Base-by-base conservation (phyloP, 345 rosid genomes). In the Pugionium dolabratum region DNA sequence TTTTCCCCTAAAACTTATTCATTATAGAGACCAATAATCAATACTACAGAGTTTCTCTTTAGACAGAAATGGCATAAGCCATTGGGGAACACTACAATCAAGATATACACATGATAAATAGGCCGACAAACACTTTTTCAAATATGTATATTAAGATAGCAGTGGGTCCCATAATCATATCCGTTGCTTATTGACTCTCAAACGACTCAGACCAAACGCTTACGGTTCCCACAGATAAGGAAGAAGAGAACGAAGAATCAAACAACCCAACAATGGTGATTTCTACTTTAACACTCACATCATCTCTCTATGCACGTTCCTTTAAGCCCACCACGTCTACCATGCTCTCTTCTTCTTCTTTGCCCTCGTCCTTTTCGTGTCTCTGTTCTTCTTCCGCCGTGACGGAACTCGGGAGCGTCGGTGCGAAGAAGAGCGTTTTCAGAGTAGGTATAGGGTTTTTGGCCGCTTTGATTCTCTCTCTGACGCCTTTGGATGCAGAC, bases 361-460 rank as follows among this genome's bases (percentile, higher is more conserved):
- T 52, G 11, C 62, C 76, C 25, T 54, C 69, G 18, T 59, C 72
- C 27, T 53, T 72, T 41, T 73, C 72, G 11, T 74, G 74, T n/a
- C 76, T 75, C 45, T 71, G 80, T 67, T 71, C 74, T 36, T 76
- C 71, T 39, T 56, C 78, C 18, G 18, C 18, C 18, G 18, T 18
- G 71, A 9, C 56, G 44, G 43, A 64, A 52, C 69, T 62, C 39
- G 30, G 69, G 30, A 65, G 32, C 10, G 63, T 47, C 47, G 8
- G 62, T 4, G 33, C 68, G 9, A 84, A 72, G 39, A 85, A 78
- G 18, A 59, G 72, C 10, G 28, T 81, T 31, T 10, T 77, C 2
- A 74, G 80, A 61, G 50, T 73, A 76, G 92, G 97, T 53, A 45
- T 88, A 52, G 96, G 91, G 49, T 45, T 93, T 45, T 56, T 93